Evolutionary conservation across 2,329 filamentous ascomycete species (phyloP), one percentile per base, ranked within the genome.

Genomic region (Dactylellina haptotyla): DNA sequence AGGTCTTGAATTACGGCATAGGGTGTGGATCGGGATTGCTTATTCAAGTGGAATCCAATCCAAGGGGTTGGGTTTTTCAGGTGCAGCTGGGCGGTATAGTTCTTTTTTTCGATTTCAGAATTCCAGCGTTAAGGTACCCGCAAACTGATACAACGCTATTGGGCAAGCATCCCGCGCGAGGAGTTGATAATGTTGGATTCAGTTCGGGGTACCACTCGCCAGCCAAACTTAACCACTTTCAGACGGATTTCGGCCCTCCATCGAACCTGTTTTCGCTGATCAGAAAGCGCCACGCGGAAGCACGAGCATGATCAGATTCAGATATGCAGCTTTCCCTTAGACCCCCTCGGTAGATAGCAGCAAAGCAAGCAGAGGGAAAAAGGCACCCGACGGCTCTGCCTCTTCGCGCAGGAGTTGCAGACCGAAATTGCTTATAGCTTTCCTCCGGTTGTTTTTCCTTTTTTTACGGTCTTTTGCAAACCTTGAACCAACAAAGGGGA

Each of bases 181-280:
- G 66, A 72, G 66, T 72, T 64, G 66, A 63, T 34, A 63, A 53
- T 63, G 66, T 71, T 71, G 66, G 34, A 71, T 63, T 57, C 43
- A 48, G 50, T 25, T 28, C 32, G 9, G 26, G 39, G 20, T 67
- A 50, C 63, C 30, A 51, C 14, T 5, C 18, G 41, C 28, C 18
- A 41, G 16, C 12, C 34, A 10, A 46, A 28, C 34, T 25, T 6
- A 18, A 30, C 46, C 26, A 5, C 2, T 50, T 37, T n/a, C 41
- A 9, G 20, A 34, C 51, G 46, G 25, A 32, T 16, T 20, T 43
- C 37, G 14, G 50, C 50, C 37, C 50, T 39, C n/a, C n/a, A n/a
- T 56, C 20, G 50, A 43, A 3, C n/a, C n/a, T 43, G 14, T 45
- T 20, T 26, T 18, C 28, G 61, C 30, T 64, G 46, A 56, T 48